Percentiles rank a stretch among this genome's conserved stretches.
Evolutionary conservation across 139 green algal species (phyloP).

Genomic region (Chlamydomonas eustigma): DNA sequence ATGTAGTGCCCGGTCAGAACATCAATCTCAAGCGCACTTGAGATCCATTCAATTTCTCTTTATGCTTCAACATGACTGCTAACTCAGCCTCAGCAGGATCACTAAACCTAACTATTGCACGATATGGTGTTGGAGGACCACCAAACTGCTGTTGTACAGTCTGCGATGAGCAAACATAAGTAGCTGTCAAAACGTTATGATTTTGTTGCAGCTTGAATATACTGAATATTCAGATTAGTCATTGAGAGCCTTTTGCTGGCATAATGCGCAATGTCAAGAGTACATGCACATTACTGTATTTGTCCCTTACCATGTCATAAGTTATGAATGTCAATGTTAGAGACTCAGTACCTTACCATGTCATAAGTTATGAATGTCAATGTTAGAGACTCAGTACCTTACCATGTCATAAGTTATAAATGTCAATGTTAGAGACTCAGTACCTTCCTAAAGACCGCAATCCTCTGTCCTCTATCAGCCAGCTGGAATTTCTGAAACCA

Average conservation of each 20-base stretch:
- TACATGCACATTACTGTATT: background rate
- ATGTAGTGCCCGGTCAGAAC: no score
- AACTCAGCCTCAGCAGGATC: constrained; percentile 1
- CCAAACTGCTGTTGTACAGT: no score
- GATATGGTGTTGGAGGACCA: background rate
- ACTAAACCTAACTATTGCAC: background rate
- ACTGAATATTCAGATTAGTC: background rate
- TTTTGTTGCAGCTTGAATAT: background rate
- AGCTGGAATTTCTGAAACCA: background rate
- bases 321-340: no score
- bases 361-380: background rate
- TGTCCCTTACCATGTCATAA: background rate
- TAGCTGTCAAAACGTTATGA: no score
- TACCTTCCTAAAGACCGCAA: background rate
- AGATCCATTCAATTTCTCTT: background rate
- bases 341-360: no score
- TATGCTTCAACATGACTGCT: constrained; percentile 20
- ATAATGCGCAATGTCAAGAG: background rate
- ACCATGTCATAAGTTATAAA: background rate
- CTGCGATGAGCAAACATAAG: no score
- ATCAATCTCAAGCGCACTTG: no score
- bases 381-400: background rate
- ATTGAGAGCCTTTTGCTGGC: background rate
- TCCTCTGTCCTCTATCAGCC: background rate
- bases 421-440: background rate